Evolutionary conservation across 2,329 filamentous ascomycete species (phyloP), one percentile per base, ranked within the genome.

Genomic region (Rutstroemia sp.): DNA sequence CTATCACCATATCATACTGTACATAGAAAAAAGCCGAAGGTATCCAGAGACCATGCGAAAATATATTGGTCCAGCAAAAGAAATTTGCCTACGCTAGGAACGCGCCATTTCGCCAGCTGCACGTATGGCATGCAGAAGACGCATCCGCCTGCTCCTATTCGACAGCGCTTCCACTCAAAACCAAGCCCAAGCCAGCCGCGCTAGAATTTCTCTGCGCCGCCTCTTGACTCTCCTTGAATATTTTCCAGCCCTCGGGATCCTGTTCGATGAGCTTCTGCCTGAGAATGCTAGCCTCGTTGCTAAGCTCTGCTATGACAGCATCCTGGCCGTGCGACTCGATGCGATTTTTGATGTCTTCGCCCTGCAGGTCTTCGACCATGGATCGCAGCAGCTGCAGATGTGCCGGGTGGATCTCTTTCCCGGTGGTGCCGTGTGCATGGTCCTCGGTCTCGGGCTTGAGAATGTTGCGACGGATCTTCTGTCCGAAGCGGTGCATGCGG

Each of bases 401-500:
- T 19, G 47, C 38, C n/a, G 65, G 60, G 25, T 61, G 46, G 19
- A 63, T 56, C 21, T 67, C 30, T 9, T 49, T 79, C 60, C 51
- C 79, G 73, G 60, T 78, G 74, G 63, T 81, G 72, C 64, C 59
- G 18, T 62, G 59, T 4, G 47, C 37, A 27, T 63, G 46, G 19
- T 65, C 63, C 44, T 64, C 63, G 3, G 30, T 41, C n/a, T 69
- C 63, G 2, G 65, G 60, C 49, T 75, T 77, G 23, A 87, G 72
- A 39, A 88, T 77, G 58, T 86, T 82, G 44, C 83, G 81, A 19
- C 84, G 81, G 46, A 88, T 74, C 61, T 80, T 78, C 65, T 88
- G 84, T 30, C 85, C 83, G 39, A 88, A 78, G 25, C 85, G 82
- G 65, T 87, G 85, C 63, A 88, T 79, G 34, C 81, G 81, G 34